Percentiles rank a stretch among this genome's conserved stretches.
Conservation (phyloP, 2,329 filamentous ascomycete genomes). For the Ophiostoma pallidulum region DNA sequence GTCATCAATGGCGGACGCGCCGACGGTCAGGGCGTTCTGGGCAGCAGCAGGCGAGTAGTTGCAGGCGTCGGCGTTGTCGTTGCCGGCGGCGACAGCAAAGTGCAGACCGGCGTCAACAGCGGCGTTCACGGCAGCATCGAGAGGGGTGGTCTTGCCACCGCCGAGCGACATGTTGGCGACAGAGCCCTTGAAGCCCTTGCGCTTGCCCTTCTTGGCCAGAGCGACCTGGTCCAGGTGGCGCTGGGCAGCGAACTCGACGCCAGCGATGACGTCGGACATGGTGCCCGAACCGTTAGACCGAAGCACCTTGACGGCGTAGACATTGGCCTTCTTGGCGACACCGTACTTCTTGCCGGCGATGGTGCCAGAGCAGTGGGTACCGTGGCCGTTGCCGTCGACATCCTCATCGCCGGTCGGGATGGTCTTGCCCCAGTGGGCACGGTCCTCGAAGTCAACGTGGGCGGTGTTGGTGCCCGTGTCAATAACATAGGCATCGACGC, state of each 20-base stretch:
- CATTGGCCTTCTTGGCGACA: constrained; percentile 96
- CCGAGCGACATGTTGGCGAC: constrained; percentile 99
- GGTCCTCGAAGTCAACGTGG: constrained; percentile 95
- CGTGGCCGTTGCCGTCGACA: constrained; percentile 92
- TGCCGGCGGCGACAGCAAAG: constrained; percentile 96
- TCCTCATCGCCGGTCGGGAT: constrained; percentile 79
- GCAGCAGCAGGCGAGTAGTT: constrained; percentile 97
- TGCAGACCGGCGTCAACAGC: constrained; percentile 86
- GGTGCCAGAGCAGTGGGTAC: constrained; percentile 97
- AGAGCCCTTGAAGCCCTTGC: constrained; percentile 97
- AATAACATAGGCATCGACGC: constrained; percentile 97
- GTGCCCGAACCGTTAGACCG: constrained; percentile 93
- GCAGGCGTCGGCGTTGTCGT: constrained; percentile 98
- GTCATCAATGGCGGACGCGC: constrained; percentile 85
- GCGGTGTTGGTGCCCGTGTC: constrained; percentile 92
- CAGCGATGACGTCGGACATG: constrained; percentile 98
- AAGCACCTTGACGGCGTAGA: constrained; percentile 97
- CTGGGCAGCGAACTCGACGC: constrained; percentile 87
- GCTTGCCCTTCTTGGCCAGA: constrained; percentile 75
- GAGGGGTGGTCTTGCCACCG: constrained; percentile 87
- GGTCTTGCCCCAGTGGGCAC: constrained; percentile 94
- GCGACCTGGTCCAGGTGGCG: constrained; percentile 67
- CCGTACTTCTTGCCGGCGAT: constrained; percentile 98
- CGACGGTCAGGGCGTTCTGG: constrained; percentile 85
- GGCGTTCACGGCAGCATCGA: constrained; percentile 89